Conservation (phyloP, 352 stramenopile species). For the Phytophthora pseudosyringae region DNA sequence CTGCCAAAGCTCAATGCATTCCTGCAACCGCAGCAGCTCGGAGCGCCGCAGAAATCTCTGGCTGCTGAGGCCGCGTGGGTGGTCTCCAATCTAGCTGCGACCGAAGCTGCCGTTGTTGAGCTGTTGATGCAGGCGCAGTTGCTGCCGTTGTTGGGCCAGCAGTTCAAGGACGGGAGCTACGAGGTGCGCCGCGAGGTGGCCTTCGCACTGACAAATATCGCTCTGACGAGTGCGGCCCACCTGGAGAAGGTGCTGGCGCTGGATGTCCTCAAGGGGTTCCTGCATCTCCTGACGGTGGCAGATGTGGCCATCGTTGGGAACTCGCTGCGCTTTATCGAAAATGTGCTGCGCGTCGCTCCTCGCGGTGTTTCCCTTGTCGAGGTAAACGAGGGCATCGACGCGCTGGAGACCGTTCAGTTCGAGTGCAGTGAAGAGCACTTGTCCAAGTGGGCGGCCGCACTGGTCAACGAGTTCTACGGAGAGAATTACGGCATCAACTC, state of each 20-base stretch:
- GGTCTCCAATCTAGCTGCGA: constrained; percentile 76
- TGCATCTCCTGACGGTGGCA: constrained; percentile 60
- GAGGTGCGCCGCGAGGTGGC: constrained; percentile 77
- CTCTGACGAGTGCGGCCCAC: constrained; percentile 59
- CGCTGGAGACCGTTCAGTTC: constrained; percentile 81
- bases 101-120: constrained; percentile 59
- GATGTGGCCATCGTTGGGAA: constrained; percentile 81
- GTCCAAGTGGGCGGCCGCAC: constrained; percentile 61
- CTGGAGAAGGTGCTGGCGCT: constrained; percentile 63
- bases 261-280: constrained; percentile 62
- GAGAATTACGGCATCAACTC: constrained; percentile 84
- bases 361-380: constrained; percentile 69
- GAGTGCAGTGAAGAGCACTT: constrained; percentile 66
- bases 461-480: constrained; percentile 88
- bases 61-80: constrained; percentile 78
- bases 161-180: constrained; percentile 68
- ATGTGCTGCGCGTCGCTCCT: constrained; percentile 68
- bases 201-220: constrained; percentile 78
- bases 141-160: constrained; percentile 56
- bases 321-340: constrained; percentile 79
- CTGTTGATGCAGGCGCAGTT: constrained; percentile 59
- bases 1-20: constrained; percentile 67
- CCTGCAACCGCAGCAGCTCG: constrained; percentile 37
- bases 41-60: constrained; percentile 40
- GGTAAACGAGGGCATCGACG: constrained; percentile 73